These are phyloP conservation scores for Calonectria hongkongensis DNA, from an alignment of 2,329 filamentous ascomycete species.

Conservation along the genomic window DNA sequence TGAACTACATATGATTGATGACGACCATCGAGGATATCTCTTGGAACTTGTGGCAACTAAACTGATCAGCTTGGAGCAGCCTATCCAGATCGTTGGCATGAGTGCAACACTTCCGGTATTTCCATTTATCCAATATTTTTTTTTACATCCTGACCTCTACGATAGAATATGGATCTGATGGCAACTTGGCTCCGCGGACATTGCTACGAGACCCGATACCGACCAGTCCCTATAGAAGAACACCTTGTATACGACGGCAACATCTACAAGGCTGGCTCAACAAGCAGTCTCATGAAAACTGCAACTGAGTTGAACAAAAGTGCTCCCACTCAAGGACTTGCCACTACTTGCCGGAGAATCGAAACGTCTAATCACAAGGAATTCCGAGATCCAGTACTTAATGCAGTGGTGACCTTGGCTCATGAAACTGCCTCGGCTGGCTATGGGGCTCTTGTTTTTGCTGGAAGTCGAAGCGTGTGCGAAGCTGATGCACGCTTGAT, in stretches of 20 bases:
- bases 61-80: slow-evolving; percentile 79
- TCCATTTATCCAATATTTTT: slow-evolving; percentile 60
- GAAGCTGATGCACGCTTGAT: slow-evolving; percentile 82
- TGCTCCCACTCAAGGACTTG: slow-evolving; percentile 59
- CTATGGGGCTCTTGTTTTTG: slow-evolving; percentile 84
- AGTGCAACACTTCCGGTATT: slow-evolving; percentile 84
- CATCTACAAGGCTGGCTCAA: slow-evolving; percentile 76
- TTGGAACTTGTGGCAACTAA: slow-evolving; percentile 85
- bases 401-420: slow-evolving; percentile 82
- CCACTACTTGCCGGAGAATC: slow-evolving; percentile 69
- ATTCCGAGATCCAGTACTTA: slow-evolving; percentile 78
- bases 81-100: slow-evolving; percentile 85
- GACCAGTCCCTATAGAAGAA: slow-evolving; percentile 85
- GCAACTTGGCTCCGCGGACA: slow-evolving; percentile 82
- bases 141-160: slow-evolving; percentile 27
- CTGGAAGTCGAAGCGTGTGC: slow-evolving; percentile 79
- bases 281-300: slow-evolving; percentile 74
- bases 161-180: slow-evolving; percentile 80
- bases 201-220: slow-evolving; percentile 83
- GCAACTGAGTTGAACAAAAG: slow-evolving; percentile 69
- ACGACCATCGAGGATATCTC: slow-evolving; percentile 84
- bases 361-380: slow-evolving; percentile 75
- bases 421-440: slow-evolving; percentile 81
- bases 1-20: slow-evolving; percentile 89
- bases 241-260: slow-evolving; percentile 82